Percentiles rank a stretch among this genome's conserved stretches.
Evolutionary conservation across 495 filamentous ascomycete genomes (phyloP).

Genomic region (Aspergillus egyptiacus): DNA sequence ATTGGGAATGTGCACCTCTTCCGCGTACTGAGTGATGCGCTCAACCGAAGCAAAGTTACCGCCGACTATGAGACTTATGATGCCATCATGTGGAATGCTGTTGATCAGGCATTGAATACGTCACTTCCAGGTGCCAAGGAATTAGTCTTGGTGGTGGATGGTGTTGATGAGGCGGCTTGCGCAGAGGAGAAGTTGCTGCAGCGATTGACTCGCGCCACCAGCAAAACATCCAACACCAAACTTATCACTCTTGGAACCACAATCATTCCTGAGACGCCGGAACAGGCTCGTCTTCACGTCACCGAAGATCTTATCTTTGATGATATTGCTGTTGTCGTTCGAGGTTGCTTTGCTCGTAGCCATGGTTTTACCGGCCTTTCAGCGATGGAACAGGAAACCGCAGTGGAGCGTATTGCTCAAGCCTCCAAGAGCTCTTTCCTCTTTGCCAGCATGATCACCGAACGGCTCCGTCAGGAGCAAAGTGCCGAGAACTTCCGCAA

Average conservation of each 20-base stretch:
- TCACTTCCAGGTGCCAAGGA: constrained; percentile 30
- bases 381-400: constrained; percentile 21
- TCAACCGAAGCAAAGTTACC: constrained; percentile 24
- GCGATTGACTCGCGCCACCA: constrained; percentile 21
- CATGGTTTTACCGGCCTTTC: constrained; percentile 5
- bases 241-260: constrained; percentile 32
- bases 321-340: constrained; percentile 21
- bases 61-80: constrained; percentile 27
- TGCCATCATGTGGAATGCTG: constrained; percentile 14
- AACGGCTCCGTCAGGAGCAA: constrained; percentile 24
- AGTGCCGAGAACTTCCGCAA: constrained; percentile 25
- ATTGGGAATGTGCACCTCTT: constrained; percentile 37
- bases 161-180: constrained; percentile 32
- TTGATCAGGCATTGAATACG: constrained; percentile 16
- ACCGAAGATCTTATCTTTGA: constrained; percentile 22
- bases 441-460: constrained; percentile 34
- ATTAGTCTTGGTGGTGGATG: constrained; percentile 35
- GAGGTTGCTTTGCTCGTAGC: constrained; percentile 11
- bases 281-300: constrained; percentile 11
- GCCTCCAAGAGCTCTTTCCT: constrained; percentile 36
- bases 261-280: constrained; percentile 15
- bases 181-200: constrained; percentile 26
- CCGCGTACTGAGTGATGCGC: constrained; percentile 29
- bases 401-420: constrained; percentile 28
- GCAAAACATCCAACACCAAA: constrained; percentile 24